phyloP scores from a whole-genome alignment of 2,329 filamentous ascomycete genomes.

The Epichloe coenophiala region DNA sequence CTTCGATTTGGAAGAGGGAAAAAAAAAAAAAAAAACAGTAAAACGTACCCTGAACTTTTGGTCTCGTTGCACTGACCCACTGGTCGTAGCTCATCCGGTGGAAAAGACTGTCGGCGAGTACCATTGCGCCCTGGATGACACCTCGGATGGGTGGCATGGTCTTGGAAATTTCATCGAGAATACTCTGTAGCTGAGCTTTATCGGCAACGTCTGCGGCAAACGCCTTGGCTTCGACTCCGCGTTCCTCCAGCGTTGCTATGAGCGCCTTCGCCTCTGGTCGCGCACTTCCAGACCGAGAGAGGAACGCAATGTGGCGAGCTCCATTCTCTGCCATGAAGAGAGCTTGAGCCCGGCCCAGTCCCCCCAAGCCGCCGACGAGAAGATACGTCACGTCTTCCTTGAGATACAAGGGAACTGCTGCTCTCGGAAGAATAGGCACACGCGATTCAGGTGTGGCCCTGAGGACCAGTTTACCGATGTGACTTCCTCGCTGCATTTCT shows the following conservation, averaged over 20 bases:
- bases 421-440: background rate
- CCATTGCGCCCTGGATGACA: conserved; percentile 11
- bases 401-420: background rate
- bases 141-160: conserved; percentile 12
- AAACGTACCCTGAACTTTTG: conserved; percentile 26
- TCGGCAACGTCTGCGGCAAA: background rate
- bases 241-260: background rate
- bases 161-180: background rate
- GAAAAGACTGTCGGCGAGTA: conserved; percentile 12
- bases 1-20: no score
- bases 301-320: background rate
- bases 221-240: background rate
- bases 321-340: background rate
- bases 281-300: background rate
- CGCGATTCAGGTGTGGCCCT: conserved; percentile 3
- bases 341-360: background rate
- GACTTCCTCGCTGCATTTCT: conserved; percentile 21
- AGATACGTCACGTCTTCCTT: background rate
- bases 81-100: conserved; percentile 21
- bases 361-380: background rate
- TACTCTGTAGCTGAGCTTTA: no score
- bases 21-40: conserved; percentile 13
- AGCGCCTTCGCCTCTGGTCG: background rate
- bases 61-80: conserved; percentile 17
- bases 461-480: conserved; percentile 24